Evolutionary conservation across 1,284 basidiomycete genomes (phyloP).

Genomic region (Papiliotrema flavescens): DNA sequence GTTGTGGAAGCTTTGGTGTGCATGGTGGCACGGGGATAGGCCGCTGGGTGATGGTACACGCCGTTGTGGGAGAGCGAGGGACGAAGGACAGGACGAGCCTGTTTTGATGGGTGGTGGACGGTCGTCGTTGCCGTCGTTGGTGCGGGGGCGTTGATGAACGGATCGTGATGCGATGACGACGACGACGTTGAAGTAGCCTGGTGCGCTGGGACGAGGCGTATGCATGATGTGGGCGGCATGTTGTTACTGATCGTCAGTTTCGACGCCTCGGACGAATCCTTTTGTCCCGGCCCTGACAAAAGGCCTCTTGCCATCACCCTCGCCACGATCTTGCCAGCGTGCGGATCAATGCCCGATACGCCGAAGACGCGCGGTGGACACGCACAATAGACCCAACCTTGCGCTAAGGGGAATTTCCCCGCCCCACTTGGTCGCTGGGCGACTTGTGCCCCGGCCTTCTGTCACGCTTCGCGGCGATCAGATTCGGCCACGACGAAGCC

Average conservation of each 20-base stretch:
- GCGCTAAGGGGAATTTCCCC: no score
- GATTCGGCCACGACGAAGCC: not conserved
- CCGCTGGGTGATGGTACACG: not conserved
- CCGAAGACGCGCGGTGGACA: no score
- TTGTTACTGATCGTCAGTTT: not conserved
- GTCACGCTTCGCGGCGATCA: not conserved
- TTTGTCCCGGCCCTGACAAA: no score
- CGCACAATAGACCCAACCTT: no score
- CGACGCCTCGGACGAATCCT: no score
- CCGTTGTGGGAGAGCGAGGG: conserved; percentile 5
- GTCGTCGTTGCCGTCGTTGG: not conserved
- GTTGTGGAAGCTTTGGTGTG: not conserved
- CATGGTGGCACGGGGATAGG: not conserved
- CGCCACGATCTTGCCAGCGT: no score
- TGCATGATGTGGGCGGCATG: not conserved
- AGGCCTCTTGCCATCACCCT: no score
- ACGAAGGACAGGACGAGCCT: conserved; percentile 5
- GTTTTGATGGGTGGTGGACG: not conserved
- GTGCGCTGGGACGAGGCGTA: not conserved
- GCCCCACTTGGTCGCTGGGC: no score
- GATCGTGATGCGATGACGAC: not conserved
- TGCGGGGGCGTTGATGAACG: conserved; percentile 1
- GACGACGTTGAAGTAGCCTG: not conserved
- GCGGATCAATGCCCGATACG: no score
- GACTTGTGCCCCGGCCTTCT: not conserved